Evolutionary conservation across 2,329 filamentous ascomycete species (phyloP), one percentile per base, ranked within the genome.

Genomic region (Fusarium albidum): DNA sequence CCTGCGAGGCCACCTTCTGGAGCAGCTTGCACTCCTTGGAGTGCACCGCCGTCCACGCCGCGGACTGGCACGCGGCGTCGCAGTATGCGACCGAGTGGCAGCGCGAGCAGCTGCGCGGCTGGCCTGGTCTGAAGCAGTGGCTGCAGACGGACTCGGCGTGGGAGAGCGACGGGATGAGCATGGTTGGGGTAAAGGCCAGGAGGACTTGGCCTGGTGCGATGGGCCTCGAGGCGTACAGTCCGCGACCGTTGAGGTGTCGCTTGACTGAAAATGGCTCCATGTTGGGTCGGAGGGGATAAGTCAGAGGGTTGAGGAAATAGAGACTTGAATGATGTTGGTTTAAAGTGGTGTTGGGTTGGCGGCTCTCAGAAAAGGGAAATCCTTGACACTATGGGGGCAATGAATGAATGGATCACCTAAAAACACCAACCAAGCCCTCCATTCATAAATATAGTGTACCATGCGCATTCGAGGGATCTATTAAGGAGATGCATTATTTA

Each of bases 51-150:
- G 69, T 68, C 84, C 85, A 87, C 65, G 82, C 78, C 3, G 76
- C 71, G 18, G 73, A 72, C 70, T 88, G 85, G 70, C 85, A 88
- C 6, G 66, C 59, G 8, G 71, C 49, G 43, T 75, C 73, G 72
- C 85, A 88, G 74, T 88, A 88, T 21, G 73, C 76, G 4, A 77
- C 76, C 2, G 78, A 73, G 25, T 73, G 77, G 71, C 85, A 88
- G 41, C 75, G 79, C 0, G 79, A 78, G 69, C 85, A 88, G 17
- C 76, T 73, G 34, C 65, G 66, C 18, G 66, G 64, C 27, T 49
- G 49, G 37, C 64, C 61, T 25, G 61, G 46, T 31, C 58, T 62
- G 25, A 84, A 73, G 68, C 82, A 85, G 71, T 78, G 71, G 56
- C 77, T 77, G 73, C 83, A 86, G 27, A 77, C 73, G 13, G 66